phyloP scores from a whole-genome alignment of 2,329 filamentous ascomycete genomes.

The Beauveria sp. region DNA sequence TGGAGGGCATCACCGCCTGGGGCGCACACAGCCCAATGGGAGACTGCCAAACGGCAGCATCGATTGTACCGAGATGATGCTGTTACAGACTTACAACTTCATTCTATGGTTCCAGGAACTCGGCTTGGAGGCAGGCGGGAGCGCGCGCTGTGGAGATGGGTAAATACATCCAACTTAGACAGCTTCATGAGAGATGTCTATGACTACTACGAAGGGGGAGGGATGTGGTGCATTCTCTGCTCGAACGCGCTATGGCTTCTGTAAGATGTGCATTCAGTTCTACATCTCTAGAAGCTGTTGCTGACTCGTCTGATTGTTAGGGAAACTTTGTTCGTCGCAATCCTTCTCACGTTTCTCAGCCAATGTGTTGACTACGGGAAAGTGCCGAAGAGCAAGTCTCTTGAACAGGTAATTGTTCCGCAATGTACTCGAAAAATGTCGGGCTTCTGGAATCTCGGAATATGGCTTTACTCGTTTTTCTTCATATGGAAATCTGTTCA shows the following conservation, averaged over 20 bases:
- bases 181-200: conserved; percentile 81
- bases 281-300: background rate
- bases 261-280: conserved; percentile 36
- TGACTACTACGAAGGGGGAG: conserved; percentile 74
- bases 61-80: conserved; percentile 36
- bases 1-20: background rate
- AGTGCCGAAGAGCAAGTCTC: conserved; percentile 55
- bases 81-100: background rate
- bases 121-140: conserved; percentile 32
- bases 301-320: conserved; percentile 30
- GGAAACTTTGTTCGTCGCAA: conserved; percentile 74
- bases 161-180: conserved; percentile 83
- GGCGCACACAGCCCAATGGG: conserved; percentile 40
- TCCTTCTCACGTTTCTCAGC: conserved; percentile 73
- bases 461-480: conserved; percentile 82
- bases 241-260: conserved; percentile 64
- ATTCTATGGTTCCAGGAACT: conserved; percentile 8
- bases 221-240: conserved; percentile 77
- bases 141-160: conserved; percentile 86
- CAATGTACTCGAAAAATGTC: conserved; percentile 74
- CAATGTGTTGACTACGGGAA: conserved; percentile 79
- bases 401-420: conserved; percentile 52
- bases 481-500: conserved; percentile 76
- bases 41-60: conserved; percentile 44
- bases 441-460: conserved; percentile 63